Conservation (phyloP, 768 basidiomycete genomes). For the Strobilomyces dryophilus region DNA sequence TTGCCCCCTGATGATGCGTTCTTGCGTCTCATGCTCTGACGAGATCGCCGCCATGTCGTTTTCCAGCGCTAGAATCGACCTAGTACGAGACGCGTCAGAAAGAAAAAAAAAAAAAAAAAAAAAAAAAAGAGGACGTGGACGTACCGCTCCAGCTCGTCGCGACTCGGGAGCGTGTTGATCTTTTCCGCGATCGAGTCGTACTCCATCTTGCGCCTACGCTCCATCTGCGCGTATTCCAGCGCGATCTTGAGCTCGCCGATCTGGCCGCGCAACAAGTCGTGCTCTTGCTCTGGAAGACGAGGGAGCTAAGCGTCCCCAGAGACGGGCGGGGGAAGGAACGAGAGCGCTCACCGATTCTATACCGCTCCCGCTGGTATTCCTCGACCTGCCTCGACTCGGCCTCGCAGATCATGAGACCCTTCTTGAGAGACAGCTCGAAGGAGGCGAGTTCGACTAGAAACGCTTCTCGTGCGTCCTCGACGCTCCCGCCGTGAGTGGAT, state of each 20-base stretch:
- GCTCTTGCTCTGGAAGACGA: constrained; percentile 56
- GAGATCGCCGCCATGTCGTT: constrained; percentile 76
- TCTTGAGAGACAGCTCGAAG: constrained; percentile 71
- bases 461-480: constrained; percentile 74
- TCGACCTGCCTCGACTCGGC: constrained; percentile 84
- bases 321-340: background rate
- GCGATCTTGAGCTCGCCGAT: constrained; percentile 75
- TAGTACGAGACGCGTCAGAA: constrained; percentile 28
- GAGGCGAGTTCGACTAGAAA: constrained; percentile 75
- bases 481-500: constrained; percentile 25
- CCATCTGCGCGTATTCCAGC: constrained; percentile 74
- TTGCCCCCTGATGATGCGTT: constrained; percentile 60
- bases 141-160: constrained; percentile 75
- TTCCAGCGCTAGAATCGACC: constrained; percentile 65
- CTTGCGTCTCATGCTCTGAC: constrained; percentile 71
- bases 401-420: constrained; percentile 79
- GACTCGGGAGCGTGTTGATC: constrained; percentile 69
- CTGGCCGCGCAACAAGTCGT: constrained; percentile 58
- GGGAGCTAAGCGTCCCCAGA: background rate
- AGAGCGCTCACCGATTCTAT: constrained; percentile 60
- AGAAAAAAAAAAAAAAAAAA: too few species aligned
- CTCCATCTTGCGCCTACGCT: constrained; percentile 76
- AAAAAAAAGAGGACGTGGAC: too few species aligned
- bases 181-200: constrained; percentile 83
- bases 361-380: constrained; percentile 71